A percentile compares a stretch with the other conserved stretches of the same genome.
Conservation (phyloP, 208 protist genomes). For the Acanthamoeba sp. region DNA sequence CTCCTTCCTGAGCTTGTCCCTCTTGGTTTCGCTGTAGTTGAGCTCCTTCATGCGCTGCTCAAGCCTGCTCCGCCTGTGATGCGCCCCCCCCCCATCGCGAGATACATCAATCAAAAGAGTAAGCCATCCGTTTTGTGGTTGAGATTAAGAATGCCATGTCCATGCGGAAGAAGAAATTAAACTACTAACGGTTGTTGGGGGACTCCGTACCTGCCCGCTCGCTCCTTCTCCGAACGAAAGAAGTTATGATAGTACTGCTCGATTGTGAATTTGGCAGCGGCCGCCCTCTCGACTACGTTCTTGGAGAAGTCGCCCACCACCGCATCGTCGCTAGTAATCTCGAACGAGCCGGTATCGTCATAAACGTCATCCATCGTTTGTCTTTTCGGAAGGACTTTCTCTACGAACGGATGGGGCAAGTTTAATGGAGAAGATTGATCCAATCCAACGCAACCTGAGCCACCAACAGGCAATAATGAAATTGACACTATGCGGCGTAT, state of each 20-base stretch:
- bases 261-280: slow-evolving; percentile 37
- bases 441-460: too few relatives aligned
- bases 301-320: slow-evolving; percentile 24
- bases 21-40: slow-evolving; percentile 76
- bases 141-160: background rate
- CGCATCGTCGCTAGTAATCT: slow-evolving; percentile 1
- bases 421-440: too few relatives aligned
- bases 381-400: too few relatives aligned
- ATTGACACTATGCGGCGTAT: too few relatives aligned
- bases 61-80: background rate
- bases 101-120: background rate
- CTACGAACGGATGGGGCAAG: too few relatives aligned
- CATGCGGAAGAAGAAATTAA: background rate
- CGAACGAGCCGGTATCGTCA: slow-evolving; percentile 15
- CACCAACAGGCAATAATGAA: too few relatives aligned
- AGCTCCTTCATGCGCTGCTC: slow-evolving; percentile 50
- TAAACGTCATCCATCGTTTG: background rate
- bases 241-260: slow-evolving; percentile 61
- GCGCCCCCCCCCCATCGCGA: background rate
- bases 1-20: slow-evolving; percentile 75
- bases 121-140: background rate
- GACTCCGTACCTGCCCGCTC: slow-evolving; percentile 2
- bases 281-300: background rate
- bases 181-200: too few relatives aligned
- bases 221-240: slow-evolving; percentile 20